Conservation (phyloP, 2,329 filamentous ascomycete genomes). For the Ceratocystis colombiana region DNA sequence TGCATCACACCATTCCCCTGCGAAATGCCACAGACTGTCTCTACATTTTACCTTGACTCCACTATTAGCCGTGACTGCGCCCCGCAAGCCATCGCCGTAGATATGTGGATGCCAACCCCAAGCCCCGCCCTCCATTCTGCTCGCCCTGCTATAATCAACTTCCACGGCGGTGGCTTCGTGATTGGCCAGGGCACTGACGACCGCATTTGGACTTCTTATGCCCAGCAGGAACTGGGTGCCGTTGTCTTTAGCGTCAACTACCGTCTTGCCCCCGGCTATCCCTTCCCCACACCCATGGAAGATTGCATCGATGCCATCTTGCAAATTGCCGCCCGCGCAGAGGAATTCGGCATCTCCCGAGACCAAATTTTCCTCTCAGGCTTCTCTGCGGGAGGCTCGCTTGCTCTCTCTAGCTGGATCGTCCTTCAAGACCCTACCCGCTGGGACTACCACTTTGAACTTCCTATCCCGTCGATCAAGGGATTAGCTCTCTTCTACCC, state of each 20-base stretch:
- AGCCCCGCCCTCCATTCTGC: conserved; percentile 8
- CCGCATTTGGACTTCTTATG: conserved; percentile 48
- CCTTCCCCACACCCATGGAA: conserved; percentile 55
- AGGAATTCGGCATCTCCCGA: conserved; percentile 48
- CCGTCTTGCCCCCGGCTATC: conserved; percentile 54
- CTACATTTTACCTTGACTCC: conserved; percentile 36
- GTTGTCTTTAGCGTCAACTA: conserved; percentile 58
- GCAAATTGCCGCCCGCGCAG: conserved; percentile 48
- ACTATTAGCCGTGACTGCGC: conserved; percentile 34
- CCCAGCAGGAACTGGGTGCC: conserved; percentile 44
- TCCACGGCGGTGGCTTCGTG: conserved; percentile 59
- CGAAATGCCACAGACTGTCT: conserved; percentile 8
- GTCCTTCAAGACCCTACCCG: conserved; percentile 38
- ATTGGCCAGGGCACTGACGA: conserved; percentile 54
- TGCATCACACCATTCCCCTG: conserved; percentile 21
- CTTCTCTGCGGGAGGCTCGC: conserved; percentile 53
- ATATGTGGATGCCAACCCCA: conserved; percentile 37
- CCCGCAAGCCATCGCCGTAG: conserved; percentile 37
- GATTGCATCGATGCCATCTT: conserved; percentile 55
- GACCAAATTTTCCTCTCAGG: conserved; percentile 49
- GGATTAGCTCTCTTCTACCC: conserved; percentile 54
- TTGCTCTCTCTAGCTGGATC: conserved; percentile 42
- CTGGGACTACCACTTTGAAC: conserved; percentile 33
- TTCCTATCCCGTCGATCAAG: conserved; percentile 38
- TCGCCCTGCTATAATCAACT: conserved; percentile 50